Evolutionary conservation across 768 basidiomycete species (phyloP).

Genomic region (Asterophora parasitica): DNA sequence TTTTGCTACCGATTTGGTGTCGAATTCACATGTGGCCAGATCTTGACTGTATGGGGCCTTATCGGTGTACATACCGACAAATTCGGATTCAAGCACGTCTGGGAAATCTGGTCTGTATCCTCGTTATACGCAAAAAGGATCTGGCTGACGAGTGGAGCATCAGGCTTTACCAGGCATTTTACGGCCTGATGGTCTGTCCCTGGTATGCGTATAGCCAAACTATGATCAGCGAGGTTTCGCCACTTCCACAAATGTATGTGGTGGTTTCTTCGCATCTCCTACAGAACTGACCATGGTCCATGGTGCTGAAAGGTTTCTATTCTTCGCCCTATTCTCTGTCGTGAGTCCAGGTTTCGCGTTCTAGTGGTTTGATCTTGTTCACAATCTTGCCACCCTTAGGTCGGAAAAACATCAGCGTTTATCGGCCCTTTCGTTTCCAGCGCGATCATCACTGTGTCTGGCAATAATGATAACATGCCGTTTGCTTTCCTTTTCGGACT

Average conservation of each 20-base stretch:
- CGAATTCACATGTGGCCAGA: conserved; percentile 24
- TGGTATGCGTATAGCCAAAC: conserved; percentile 83
- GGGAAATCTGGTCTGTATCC: conserved; percentile 66
- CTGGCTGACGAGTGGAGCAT: not conserved
- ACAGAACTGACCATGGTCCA: conserved; percentile 11
- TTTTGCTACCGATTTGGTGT: not conserved
- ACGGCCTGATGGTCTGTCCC: conserved; percentile 70
- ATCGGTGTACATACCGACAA: conserved; percentile 70
- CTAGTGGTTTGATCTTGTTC: not conserved
- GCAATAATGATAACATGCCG: conserved; percentile 70
- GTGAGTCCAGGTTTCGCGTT: conserved; percentile 27
- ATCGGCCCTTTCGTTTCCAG: conserved; percentile 73
- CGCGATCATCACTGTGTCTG: conserved; percentile 65
- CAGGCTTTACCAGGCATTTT: conserved; percentile 68
- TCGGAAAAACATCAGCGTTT: conserved; percentile 74
- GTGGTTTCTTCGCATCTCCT: not conserved
- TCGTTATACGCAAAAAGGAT: not conserved
- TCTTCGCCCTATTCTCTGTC: conserved; percentile 72
- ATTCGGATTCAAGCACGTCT: conserved; percentile 79
- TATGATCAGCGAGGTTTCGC: conserved; percentile 78
- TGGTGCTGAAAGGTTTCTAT: conserved; percentile 64
- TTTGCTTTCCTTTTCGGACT: conserved; percentile 70
- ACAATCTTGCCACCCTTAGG: conserved; percentile 25
- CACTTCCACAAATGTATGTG: conserved; percentile 61
- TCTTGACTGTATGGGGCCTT: conserved; percentile 70